phyloP scores from a whole-genome alignment of 2,329 filamentous ascomycete species.

The Samsoniella hepiali region DNA sequence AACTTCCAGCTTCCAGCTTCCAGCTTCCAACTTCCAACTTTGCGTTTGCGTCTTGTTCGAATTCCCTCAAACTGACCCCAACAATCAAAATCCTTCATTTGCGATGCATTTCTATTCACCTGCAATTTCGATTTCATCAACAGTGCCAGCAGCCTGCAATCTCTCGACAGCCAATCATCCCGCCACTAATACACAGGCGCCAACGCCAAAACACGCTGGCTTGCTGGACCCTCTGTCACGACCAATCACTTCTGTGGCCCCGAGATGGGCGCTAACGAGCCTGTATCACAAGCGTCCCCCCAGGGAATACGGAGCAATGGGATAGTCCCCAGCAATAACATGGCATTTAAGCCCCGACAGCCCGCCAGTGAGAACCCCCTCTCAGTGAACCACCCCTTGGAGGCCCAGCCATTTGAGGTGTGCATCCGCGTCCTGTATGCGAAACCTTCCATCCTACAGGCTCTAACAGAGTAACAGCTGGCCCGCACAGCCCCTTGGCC shows the following conservation, averaged over 20 bases:
- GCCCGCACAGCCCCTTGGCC: neutral
- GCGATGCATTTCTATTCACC: neutral
- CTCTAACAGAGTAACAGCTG: slow-evolving; percentile 14
- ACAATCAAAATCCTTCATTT: too few relatives aligned
- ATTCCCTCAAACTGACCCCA: too few relatives aligned
- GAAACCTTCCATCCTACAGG: slow-evolving; percentile 1
- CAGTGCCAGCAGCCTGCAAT: neutral
- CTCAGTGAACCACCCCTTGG: neutral
- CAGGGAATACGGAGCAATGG: neutral
- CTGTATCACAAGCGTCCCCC: neutral
- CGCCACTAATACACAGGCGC: neutral
- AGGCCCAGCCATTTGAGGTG: slow-evolving; percentile 10
- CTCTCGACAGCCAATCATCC: neutral
- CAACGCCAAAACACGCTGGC: neutral
- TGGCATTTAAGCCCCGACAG: neutral
- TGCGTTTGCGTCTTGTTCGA: too few relatives aligned
- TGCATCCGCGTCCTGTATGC: neutral
- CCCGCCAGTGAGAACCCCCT: too few relatives aligned
- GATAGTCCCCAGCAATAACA: neutral
- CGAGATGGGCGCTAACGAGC: neutral
- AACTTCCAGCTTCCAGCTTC: neutral
- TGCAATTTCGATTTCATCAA: neutral
- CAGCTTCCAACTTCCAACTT: neutral
- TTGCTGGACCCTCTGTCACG: neutral
- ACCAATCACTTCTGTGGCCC: neutral